Conservation (phyloP, 768 basidiomycete species). For the Boletus rubropictus region DNA sequence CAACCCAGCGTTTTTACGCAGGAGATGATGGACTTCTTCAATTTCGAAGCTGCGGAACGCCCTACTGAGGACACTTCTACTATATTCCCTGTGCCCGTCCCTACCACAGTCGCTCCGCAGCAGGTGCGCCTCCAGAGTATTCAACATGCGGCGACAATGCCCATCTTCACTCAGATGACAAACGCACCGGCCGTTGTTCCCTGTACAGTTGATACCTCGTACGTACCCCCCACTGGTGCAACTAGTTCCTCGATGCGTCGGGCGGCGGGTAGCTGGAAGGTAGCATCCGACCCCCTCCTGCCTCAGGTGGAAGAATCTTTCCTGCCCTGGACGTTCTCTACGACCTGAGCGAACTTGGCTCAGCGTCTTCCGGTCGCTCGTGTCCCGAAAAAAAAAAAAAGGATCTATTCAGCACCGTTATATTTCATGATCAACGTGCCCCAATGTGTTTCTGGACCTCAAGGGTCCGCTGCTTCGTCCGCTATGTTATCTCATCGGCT, state of each 20-base stretch:
- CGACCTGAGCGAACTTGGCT: not conserved
- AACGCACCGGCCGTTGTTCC: constrained; percentile 7
- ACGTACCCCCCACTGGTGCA: constrained; percentile 54
- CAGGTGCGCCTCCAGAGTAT: constrained; percentile 18
- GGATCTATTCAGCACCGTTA: constrained; percentile 13
- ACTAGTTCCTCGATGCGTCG: constrained; percentile 44
- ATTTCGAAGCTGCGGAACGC: constrained; percentile 28
- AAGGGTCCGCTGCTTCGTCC: constrained; percentile 2
- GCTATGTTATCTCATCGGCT: constrained; percentile 10
- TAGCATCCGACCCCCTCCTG: constrained; percentile 13
- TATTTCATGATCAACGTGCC: not conserved
- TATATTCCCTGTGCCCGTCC: not conserved
- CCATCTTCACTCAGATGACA: constrained; percentile 28
- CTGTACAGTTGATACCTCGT: constrained; percentile 30
- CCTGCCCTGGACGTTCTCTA: constrained; percentile 25
- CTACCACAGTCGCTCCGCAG: constrained; percentile 19
- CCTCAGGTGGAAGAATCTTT: constrained; percentile 29
- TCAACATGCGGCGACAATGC: constrained; percentile 15
- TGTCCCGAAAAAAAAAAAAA: not conserved
- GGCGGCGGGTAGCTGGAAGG: constrained; percentile 49
- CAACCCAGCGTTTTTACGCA: constrained; percentile 22
- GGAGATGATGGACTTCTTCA: constrained; percentile 36
- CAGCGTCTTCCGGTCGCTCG: too few species aligned
- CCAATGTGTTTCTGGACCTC: constrained; percentile 2
- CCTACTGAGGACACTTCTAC: constrained; percentile 3